Conservation (phyloP, 2,329 filamentous ascomycete genomes). For the Penicillium sp. region DNA sequence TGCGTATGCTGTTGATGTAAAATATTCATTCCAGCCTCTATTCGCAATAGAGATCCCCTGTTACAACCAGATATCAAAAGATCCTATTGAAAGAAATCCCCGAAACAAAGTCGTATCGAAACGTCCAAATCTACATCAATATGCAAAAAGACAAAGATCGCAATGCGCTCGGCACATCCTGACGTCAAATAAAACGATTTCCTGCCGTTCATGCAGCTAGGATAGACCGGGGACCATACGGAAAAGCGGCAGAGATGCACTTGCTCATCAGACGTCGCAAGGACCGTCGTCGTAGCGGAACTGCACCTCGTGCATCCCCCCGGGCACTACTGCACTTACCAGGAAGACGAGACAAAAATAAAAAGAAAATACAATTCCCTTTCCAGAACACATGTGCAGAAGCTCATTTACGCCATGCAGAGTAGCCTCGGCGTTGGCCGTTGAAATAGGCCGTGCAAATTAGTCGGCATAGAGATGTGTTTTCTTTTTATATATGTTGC, state of each 20-base stretch:
- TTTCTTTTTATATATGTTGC: not conserved
- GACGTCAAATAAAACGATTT: conserved; percentile 18
- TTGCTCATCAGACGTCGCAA: conserved; percentile 6
- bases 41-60: too few relatives aligned
- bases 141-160: conserved; percentile 9
- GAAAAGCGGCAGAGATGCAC: conserved; percentile 9
- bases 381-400: conserved; percentile 23
- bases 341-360: conserved; percentile 6
- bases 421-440: conserved; percentile 10
- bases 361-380: not conserved
- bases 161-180: conserved; percentile 10
- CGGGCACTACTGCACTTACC: conserved; percentile 32
- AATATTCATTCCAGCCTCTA: too few relatives aligned
- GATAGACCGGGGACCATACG: conserved; percentile 8
- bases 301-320: conserved; percentile 34
- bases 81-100: not conserved
- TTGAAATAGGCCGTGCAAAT: conserved; percentile 8
- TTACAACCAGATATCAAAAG: too few relatives aligned
- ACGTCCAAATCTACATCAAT: not conserved
- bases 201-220: conserved; percentile 22
- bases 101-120: not conserved
- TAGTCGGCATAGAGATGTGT: not conserved
- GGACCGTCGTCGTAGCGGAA: conserved; percentile 22
- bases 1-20: conserved; percentile 10
- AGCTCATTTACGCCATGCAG: conserved; percentile 9